Conservation (phyloP, 441 rosid species). For the Lepidium campestre region DNA sequence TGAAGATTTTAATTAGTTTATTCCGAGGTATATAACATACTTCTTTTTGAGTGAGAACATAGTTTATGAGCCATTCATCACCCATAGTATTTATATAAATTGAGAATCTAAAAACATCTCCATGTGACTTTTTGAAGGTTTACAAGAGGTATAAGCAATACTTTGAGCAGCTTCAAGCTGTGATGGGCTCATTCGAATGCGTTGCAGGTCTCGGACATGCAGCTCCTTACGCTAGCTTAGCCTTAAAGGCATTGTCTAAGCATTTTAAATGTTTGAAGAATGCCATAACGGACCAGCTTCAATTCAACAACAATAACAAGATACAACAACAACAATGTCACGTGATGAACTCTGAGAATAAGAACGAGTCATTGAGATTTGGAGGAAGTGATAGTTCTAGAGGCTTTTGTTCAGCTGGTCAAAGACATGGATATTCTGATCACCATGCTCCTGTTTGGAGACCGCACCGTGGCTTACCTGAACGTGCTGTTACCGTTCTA, state of each 20-base stretch:
- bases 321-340: slow-evolving; percentile 25
- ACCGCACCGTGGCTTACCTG: slow-evolving; percentile 87
- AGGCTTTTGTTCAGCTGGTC: slow-evolving; percentile 35
- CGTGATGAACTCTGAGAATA: slow-evolving; percentile 27
- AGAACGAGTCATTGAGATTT: slow-evolving; percentile 39
- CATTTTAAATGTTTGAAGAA: slow-evolving; percentile 68
- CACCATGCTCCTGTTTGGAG: slow-evolving; percentile 82
- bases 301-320: slow-evolving; percentile 35
- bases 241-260: slow-evolving; percentile 67
- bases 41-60: slow-evolving; percentile 1
- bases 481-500: slow-evolving; percentile 75
- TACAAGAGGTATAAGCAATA: slow-evolving; percentile 74
- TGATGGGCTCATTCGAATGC: slow-evolving; percentile 65
- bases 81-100: not conserved
- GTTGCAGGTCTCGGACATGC: slow-evolving; percentile 79
- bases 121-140: slow-evolving; percentile 38
- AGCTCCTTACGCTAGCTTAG: slow-evolving; percentile 67
- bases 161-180: slow-evolving; percentile 73
- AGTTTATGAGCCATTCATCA: not conserved
- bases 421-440: slow-evolving; percentile 37
- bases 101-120: slow-evolving; percentile 24
- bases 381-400: slow-evolving; percentile 36
- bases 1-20: slow-evolving; percentile 14
- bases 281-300: slow-evolving; percentile 73
- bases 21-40: slow-evolving; percentile 22